phyloP scores from a whole-genome alignment of 345 rosid species.

The Excoecaria cochinchinensis region DNA sequence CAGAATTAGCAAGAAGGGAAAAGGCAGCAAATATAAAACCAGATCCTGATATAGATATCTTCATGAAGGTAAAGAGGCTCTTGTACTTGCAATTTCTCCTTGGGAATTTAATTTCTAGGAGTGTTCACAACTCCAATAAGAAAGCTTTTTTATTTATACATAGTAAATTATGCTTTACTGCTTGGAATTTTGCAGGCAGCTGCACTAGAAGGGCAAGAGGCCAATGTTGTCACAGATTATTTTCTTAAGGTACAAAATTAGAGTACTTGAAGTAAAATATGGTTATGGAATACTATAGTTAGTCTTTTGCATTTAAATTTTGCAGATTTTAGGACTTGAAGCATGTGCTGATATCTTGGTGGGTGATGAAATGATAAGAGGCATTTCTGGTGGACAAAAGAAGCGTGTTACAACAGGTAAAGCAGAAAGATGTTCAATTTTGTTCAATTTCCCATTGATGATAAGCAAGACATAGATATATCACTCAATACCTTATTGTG shows the following conservation, averaged over 20 bases:
- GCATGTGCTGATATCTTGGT: constrained; percentile 56
- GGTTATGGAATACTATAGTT: neutral
- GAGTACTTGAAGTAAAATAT: neutral
- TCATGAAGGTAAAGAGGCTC: constrained; percentile 67
- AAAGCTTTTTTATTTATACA: neutral
- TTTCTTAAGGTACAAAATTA: constrained; percentile 53
- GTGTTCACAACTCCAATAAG: neutral
- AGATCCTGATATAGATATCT: constrained; percentile 80
- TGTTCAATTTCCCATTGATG: neutral
- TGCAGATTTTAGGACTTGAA: constrained; percentile 61
- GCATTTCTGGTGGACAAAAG: constrained; percentile 63
- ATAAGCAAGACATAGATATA: neutral
- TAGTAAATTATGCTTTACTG: neutral
- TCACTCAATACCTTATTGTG: neutral
- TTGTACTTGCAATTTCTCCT: constrained; percentile 22
- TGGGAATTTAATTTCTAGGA: neutral
- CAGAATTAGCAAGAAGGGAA: constrained; percentile 74
- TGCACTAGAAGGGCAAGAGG: constrained; percentile 63
- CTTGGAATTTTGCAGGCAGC: constrained; percentile 49
- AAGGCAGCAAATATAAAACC: constrained; percentile 81
- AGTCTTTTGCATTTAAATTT: neutral
- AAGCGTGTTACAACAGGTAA: constrained; percentile 58
- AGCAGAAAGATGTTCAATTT: neutral
- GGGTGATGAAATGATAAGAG: constrained; percentile 57
- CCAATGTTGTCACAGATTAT: constrained; percentile 71